Evolutionary conservation across 345 rosid genomes (phyloP).

Genomic region (Eucalyptus marginata): DNA sequence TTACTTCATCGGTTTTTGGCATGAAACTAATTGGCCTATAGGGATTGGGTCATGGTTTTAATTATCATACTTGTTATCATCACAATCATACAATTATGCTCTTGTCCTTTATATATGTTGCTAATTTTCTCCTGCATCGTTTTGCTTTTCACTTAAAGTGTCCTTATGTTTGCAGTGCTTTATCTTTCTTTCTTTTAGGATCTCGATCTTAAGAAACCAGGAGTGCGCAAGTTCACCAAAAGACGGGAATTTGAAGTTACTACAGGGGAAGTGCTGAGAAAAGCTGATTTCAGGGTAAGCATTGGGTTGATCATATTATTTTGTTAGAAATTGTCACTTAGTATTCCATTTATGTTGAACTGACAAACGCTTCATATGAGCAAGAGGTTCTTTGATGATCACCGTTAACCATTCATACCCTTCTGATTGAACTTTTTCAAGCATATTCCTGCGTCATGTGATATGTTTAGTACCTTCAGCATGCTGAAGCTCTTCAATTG

Average conservation of each 20-base stretch:
- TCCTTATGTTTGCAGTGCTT: neutral
- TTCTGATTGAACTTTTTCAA: neutral
- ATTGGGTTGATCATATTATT: neutral
- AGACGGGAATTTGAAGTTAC: slow-evolving; percentile 32
- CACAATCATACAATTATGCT: neutral
- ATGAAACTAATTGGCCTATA: neutral
- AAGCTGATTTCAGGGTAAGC: slow-evolving; percentile 86
- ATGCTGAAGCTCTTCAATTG: neutral
- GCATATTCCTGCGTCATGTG: neutral
- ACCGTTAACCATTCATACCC: neutral
- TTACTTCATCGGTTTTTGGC: neutral
- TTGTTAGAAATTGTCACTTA: neutral
- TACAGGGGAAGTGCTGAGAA: slow-evolving; percentile 46
- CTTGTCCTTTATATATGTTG: neutral
- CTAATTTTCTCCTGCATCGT: neutral
- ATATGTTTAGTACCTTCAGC: neutral
- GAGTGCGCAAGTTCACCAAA: slow-evolving; percentile 6
- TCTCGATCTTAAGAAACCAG: slow-evolving; percentile 41
- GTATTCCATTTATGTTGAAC: neutral
- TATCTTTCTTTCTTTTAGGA: slow-evolving; percentile 18
- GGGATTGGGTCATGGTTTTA: neutral
- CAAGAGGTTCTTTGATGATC: neutral
- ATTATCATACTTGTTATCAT: neutral
- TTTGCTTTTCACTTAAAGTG: neutral
- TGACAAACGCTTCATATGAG: neutral